Percentiles rank a stretch among this genome's conserved stretches.
phyloP scores from a whole-genome alignment of 805 yeast species.

The Schwanniomyces occidentalis region DNA sequence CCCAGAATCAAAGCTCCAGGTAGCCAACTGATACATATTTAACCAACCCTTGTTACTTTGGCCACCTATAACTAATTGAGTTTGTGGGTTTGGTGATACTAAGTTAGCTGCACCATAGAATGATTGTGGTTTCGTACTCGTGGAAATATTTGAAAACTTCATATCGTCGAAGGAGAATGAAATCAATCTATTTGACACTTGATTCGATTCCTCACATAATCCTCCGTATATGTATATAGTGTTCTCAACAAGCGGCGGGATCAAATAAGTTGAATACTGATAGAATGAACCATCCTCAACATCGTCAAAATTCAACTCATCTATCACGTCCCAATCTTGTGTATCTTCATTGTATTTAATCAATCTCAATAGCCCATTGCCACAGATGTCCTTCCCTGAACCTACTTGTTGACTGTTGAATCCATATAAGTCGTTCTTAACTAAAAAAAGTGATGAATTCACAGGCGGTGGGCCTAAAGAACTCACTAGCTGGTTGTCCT shows the following conservation, averaged over 20 bases:
- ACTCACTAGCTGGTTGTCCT: constrained; percentile 21
- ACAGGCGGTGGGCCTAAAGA: constrained; percentile 31
- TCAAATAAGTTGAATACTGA: constrained; percentile 41
- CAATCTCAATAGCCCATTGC: constrained; percentile 25
- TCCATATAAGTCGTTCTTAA: constrained; percentile 30
- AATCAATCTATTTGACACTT: constrained; percentile 43
- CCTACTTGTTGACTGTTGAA: constrained; percentile 10
- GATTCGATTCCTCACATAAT: constrained; percentile 17
- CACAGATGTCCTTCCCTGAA: constrained; percentile 18
- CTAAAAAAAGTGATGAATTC: constrained; percentile 31
- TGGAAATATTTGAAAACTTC: constrained; percentile 39
- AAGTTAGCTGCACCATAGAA: constrained; percentile 53
- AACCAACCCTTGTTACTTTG: constrained; percentile 64
- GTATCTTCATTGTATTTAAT: constrained; percentile 16
- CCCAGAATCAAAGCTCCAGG: constrained; percentile 64
- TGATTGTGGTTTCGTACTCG: constrained; percentile 55
- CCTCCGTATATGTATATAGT: constrained; percentile 61
- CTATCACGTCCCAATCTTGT: constrained; percentile 22
- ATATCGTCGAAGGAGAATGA: constrained; percentile 39
- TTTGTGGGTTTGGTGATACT: constrained; percentile 45
- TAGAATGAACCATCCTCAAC: constrained; percentile 32
- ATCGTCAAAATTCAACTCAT: constrained; percentile 18
- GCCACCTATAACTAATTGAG: constrained; percentile 67
- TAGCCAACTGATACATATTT: constrained; percentile 68
- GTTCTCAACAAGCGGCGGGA: constrained; percentile 33